These are phyloP conservation scores for Linanthus parryae DNA, from an alignment of 148 eudicot genomes.

Conservation along the genomic window DNA sequence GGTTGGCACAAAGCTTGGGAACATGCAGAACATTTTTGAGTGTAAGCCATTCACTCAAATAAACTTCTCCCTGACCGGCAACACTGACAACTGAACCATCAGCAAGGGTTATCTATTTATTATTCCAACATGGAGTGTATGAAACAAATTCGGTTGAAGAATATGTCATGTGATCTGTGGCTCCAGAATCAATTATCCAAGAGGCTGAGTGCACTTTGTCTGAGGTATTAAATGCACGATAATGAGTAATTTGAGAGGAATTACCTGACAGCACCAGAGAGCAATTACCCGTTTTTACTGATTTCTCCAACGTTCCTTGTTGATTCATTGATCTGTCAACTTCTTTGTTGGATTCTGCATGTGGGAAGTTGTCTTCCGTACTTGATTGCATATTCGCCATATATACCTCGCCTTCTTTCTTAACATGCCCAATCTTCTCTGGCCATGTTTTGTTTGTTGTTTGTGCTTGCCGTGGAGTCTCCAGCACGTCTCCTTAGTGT, in stretches of 20 bases:
- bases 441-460: not conserved
- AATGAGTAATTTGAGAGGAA: no score
- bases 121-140: not conserved
- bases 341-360: not conserved
- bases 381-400: not conserved
- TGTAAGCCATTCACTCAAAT: not conserved
- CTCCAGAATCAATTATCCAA: not conserved
- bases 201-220: not conserved
- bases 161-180: not conserved
- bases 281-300: not conserved
- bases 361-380: no score
- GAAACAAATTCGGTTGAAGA: not conserved
- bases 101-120: not conserved
- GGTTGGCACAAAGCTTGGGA: not conserved
- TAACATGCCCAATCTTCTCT: not conserved
- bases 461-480: not conserved
- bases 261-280: no score
- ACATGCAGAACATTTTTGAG: conserved; percentile 3
- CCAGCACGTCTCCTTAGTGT: not conserved
- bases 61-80: not conserved
- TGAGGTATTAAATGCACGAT: not conserved
- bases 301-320: not conserved
- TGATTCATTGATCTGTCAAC: not conserved
- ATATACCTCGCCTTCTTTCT: not conserved
- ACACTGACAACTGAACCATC: not conserved